phyloP scores from a whole-genome alignment of 768 basidiomycete species.

The Lactarius tabidus region DNA sequence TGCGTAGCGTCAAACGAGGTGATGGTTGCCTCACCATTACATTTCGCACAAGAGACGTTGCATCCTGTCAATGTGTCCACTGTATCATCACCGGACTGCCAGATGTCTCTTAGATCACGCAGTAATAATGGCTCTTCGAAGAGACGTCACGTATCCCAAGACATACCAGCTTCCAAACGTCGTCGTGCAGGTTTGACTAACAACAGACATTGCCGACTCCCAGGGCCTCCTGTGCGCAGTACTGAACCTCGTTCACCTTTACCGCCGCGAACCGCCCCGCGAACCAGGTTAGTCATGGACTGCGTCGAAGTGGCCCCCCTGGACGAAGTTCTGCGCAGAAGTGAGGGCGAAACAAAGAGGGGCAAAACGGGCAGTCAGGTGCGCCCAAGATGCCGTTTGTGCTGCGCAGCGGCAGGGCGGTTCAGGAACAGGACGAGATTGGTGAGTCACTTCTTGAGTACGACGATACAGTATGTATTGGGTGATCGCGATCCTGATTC shows the following conservation, averaged over 20 bases:
- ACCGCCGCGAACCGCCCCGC: neutral
- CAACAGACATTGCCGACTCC: neutral
- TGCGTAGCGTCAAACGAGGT: neutral
- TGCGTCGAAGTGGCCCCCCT: constrained; percentile 18
- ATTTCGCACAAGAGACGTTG: neutral
- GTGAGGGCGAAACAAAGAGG: neutral
- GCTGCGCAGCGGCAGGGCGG: constrained; percentile 1
- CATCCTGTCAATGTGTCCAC: neutral
- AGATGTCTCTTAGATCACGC: neutral
- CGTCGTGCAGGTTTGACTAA: neutral
- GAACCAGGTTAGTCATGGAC: constrained; percentile 9
- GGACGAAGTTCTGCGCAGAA: neutral
- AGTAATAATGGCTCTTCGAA: neutral
- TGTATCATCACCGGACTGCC: neutral
- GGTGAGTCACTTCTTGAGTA: constrained; percentile 1
- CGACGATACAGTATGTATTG: too few relatives aligned
- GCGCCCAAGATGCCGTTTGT: constrained; percentile 13
- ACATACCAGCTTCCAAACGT: constrained; percentile 10
- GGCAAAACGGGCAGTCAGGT: neutral
- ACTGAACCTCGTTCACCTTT: neutral
- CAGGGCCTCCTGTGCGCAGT: neutral
- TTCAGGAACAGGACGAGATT: constrained; percentile 13
- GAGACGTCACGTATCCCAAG: neutral
- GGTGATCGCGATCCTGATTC: neutral
- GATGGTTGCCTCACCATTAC: neutral